Base-by-base conservation (phyloP, 1,284 basidiomycete genomes). In the Quambalaria eucalypti region DNA sequence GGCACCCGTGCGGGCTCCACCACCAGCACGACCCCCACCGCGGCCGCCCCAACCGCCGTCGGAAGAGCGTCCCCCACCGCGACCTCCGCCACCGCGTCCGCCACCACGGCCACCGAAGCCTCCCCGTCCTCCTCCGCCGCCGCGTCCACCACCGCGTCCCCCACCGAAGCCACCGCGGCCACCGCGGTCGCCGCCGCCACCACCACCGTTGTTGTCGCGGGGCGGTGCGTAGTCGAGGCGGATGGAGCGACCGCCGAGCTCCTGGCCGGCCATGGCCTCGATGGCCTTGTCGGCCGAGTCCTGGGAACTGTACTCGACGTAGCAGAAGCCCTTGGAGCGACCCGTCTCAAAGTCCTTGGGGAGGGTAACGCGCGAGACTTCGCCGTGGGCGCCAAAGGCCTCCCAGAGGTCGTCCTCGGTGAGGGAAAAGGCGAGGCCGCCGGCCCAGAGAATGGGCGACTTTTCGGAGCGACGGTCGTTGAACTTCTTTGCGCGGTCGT, bases 321-420 rank as follows among this genome's bases (percentile, higher is more conserved):
- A 98, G 47, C 86, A 95, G 78, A 93, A 98, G 71, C 95, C 95
- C 79, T 97, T 98, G 55, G 89, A 85, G 62, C 82, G 82, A 48
- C 90, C 91, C 4, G 87, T 83, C 56, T 98, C 95, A 59, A 88
- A 82, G 77, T 98, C 92, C 52, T 91, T 97, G 28, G 92, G 91
- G 54, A 98, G 79, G 62, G 92, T 84, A 49, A 98, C 90, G 66
- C 81, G 87, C 78, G 88, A 87, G 52, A 96, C 84, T 61, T 87
- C 85, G 51, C 92, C 92, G 76, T 85, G 87, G 74, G 91, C 89
- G 65, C 84, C 85, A 77, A 98, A 99, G 62, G 85, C 82, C 77
- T 88, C 85, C 90, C 92, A 97, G 42, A 98, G 80, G 28, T 81
- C 79, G 76, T 96, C 90, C 78, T 97, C 90, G 53, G 80, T 84